These are phyloP conservation scores for Xylaria sp. DNA, from an alignment of 2,329 filamentous ascomycete species.

Conservation along the genomic window DNA sequence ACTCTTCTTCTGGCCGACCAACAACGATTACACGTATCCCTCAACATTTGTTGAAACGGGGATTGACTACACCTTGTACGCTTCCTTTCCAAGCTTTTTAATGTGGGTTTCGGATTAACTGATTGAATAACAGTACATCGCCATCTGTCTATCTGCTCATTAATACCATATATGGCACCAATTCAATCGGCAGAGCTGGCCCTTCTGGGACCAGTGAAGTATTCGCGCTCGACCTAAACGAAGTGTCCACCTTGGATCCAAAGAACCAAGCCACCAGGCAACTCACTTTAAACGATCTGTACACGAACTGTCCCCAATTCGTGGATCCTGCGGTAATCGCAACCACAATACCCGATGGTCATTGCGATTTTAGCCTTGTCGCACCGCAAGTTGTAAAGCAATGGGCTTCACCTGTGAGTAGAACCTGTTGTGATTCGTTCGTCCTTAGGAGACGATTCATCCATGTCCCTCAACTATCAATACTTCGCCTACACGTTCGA, in stretches of 20 bases:
- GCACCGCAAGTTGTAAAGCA: slow-evolving; percentile 46
- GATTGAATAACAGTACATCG: slow-evolving; percentile 47
- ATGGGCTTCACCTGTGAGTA: slow-evolving; percentile 48
- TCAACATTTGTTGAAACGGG: slow-evolving; percentile 47
- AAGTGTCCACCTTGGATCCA: slow-evolving; percentile 51
- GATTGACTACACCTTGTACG: slow-evolving; percentile 51
- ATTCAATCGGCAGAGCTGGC: slow-evolving; percentile 45
- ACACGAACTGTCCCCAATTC: slow-evolving; percentile 49
- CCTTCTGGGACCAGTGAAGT: slow-evolving; percentile 48
- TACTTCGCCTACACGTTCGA: not conserved
- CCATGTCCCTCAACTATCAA: not conserved
- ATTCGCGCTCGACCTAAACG: slow-evolving; percentile 47
- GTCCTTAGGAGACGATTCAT: not conserved
- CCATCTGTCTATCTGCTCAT: slow-evolving; percentile 54
- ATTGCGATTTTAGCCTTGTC: slow-evolving; percentile 50
- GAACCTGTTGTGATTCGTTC: not conserved
- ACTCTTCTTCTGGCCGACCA: slow-evolving; percentile 51
- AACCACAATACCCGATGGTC: slow-evolving; percentile 44
- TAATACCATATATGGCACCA: slow-evolving; percentile 50
- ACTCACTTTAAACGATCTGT: slow-evolving; percentile 50
- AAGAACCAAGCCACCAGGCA: slow-evolving; percentile 41
- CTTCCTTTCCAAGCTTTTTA: not conserved
- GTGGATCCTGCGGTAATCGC: slow-evolving; percentile 44
- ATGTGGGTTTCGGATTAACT: not conserved
- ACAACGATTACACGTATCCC: slow-evolving; percentile 48